Base-by-base conservation (phyloP, 257 asterid genomes). In the Jacaranda mimosifolia region DNA sequence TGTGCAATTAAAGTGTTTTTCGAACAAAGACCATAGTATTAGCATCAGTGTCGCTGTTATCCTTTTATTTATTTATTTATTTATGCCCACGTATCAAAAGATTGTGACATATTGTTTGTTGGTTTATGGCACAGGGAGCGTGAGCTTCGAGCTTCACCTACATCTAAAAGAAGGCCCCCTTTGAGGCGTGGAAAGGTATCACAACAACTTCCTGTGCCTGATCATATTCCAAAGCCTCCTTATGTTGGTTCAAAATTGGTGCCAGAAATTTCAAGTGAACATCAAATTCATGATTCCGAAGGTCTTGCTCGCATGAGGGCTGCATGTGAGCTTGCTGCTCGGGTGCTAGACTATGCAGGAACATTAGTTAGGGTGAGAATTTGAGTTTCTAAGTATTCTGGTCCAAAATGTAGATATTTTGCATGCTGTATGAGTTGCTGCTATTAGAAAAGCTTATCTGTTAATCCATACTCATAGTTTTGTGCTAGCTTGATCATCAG, bases 271-370 rank as follows among this genome's bases (percentile, higher is more conserved):
- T 38, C 97, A 60, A 84, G 79, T 64, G 96, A 91, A 78, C 81
- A 81, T 83, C 97, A 95, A 80, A 82, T 89, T 77, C 98, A 86
- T 75, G 98, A 91, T 85, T 49, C 91, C 9, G 94, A 93, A 86
- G 99, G 96, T 63, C 82, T 93, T 82, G 83, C 78, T 76, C 83
- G 79, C 48, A 89, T 95, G 99, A 93, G 89, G 81, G 97, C 97
- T 85, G 98, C 98, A 14, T 87, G 99, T 73, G 94, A 91, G 85
- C 97, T 95, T 81, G 98, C 99, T 85, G 99, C 98, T 67, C 87
- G 86, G 78, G 97, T 95, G 68, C 84, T 92, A 19, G 98, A 92
- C 77, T 84, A 77, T 85, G 99, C 93, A 15, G 98, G 99, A 64
- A 90, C 99, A 71, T 82, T 94, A 81, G 89, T 94, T 76, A 85